Base-by-base conservation (phyloP, 1,139 yeast species). In the Candida sanyaensis region DNA sequence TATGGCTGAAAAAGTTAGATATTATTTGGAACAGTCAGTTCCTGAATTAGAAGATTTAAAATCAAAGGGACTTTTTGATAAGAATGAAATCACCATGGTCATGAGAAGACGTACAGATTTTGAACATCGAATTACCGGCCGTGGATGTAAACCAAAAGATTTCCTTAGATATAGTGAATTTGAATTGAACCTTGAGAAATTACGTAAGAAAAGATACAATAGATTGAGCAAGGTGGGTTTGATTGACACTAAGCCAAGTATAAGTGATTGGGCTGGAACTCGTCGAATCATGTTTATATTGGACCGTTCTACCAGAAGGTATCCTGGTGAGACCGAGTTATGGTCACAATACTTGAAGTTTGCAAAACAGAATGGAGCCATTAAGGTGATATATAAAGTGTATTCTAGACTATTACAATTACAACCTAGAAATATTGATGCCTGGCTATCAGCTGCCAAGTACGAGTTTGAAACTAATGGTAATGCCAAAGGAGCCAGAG, bases 381-480 rank as follows among this genome's bases (percentile, higher is more conserved):
- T 86, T 53, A 86, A 88, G 57, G 86, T 86, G 41, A 82, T 90
- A n/a, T 91, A 89, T 63, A 84, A 83, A 56, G 84, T 90, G 6
- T 90, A 91, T 64, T 84, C 95, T 2, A 80, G 83, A 50, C 74
- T 93, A 57, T 75, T 95, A 57, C 91, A 86, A 66, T 71, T 90
- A 54, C 98, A 93, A 62, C 98, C 99, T n/a, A 80, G 89, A 46
- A 88, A 91, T 61, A 81, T 91, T 2, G 86, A 86, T 58, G 88
- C 95, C 11, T 95, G 99, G 99, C 81, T 93, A 45, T 81, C 91
- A 60, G 97, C 97, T 24, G 97, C 98, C 42, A 89, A 89, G 63
- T 91, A 90, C 66, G 98, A 95, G 68, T 85, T 89, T 59, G 97
- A 93, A 59, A 80, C 79, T 38, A 91, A 93, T 66, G 88, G 93